Conservation (phyloP, 2,329 filamentous ascomycete species). For the Cucurbitaria berberidis region DNA sequence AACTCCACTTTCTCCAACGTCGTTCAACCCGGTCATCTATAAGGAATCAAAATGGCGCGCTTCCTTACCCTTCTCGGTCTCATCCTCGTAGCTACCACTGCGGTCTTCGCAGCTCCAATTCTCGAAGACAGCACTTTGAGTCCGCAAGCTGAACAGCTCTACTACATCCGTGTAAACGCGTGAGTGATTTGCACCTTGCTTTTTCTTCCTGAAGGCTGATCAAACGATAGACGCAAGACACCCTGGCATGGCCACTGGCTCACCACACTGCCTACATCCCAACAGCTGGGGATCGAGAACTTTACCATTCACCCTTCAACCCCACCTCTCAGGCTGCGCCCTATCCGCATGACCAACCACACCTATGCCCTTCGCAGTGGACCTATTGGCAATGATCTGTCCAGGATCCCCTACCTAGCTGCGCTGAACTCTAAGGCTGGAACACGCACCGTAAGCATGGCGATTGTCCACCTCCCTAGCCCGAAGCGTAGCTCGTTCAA, state of each 20-base stretch:
- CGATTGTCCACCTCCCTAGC: constrained; percentile 15
- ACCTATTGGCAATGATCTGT: constrained; percentile 11
- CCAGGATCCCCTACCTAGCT: constrained; percentile 18
- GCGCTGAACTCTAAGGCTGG: constrained; percentile 16
- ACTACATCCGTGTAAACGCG: constrained; percentile 13
- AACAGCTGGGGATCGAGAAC: constrained; percentile 31
- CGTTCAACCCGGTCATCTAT: too few relatives aligned
- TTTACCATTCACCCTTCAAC: constrained; percentile 29
- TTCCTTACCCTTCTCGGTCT: not conserved
- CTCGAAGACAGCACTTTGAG: too few relatives aligned
- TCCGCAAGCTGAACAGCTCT: constrained; percentile 1
- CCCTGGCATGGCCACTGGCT: constrained; percentile 28
- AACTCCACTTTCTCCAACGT: not conserved
- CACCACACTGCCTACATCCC: constrained; percentile 17
- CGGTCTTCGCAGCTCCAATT: not conserved
- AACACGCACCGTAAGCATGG: constrained; percentile 15
- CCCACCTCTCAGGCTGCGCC: constrained; percentile 17
- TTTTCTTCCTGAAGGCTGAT: not conserved
- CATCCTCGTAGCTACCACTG: not conserved
- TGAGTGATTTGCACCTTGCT: not conserved
- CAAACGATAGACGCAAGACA: constrained; percentile 7
- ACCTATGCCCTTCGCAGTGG: constrained; percentile 22
- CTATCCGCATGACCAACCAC: constrained; percentile 14
- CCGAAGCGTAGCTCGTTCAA: constrained; percentile 8
- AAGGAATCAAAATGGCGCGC: not conserved